Conservation (phyloP, 2,329 filamentous ascomycete genomes). For the Aspergillus pseudoviridinutans region DNA sequence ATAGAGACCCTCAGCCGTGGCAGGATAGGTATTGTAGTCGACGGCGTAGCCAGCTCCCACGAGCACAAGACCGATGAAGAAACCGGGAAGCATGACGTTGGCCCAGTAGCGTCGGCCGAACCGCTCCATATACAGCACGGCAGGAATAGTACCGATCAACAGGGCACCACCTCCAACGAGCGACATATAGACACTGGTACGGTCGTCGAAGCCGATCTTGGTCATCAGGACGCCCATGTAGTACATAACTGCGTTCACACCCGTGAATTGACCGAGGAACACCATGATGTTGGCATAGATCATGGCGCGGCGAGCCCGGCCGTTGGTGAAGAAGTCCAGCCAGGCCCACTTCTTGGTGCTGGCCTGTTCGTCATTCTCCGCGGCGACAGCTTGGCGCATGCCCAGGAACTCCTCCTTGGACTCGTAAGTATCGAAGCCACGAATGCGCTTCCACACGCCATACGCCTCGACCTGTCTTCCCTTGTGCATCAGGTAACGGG, state of each 20-base stretch:
- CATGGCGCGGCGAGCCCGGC: constrained; percentile 62
- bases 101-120: constrained; percentile 73
- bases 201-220: constrained; percentile 62
- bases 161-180: constrained; percentile 66
- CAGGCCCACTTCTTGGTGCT: constrained; percentile 59
- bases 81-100: constrained; percentile 66
- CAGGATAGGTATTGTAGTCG: constrained; percentile 42
- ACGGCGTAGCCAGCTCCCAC: constrained; percentile 64
- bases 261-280: constrained; percentile 66
- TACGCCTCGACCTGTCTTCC: constrained; percentile 56
- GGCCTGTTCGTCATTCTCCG: constrained; percentile 52
- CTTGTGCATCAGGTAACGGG: constrained; percentile 68
- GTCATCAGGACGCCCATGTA: constrained; percentile 67
- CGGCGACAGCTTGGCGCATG: constrained; percentile 62
- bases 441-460: constrained; percentile 69
- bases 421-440: constrained; percentile 55
- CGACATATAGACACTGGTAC: constrained; percentile 68
- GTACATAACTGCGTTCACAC: constrained; percentile 68
- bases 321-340: constrained; percentile 70
- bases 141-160: constrained; percentile 64
- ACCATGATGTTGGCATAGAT: constrained; percentile 69
- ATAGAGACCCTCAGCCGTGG: constrained; percentile 57
- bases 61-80: constrained; percentile 65
- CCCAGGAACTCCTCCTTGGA: constrained; percentile 66
- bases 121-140: constrained; percentile 67